A percentile compares a stretch with the other conserved stretches of the same genome.
These are phyloP conservation scores for Amanita muscaria DNA, from an alignment of 768 basidiomycete genomes.

Conservation along the genomic window DNA sequence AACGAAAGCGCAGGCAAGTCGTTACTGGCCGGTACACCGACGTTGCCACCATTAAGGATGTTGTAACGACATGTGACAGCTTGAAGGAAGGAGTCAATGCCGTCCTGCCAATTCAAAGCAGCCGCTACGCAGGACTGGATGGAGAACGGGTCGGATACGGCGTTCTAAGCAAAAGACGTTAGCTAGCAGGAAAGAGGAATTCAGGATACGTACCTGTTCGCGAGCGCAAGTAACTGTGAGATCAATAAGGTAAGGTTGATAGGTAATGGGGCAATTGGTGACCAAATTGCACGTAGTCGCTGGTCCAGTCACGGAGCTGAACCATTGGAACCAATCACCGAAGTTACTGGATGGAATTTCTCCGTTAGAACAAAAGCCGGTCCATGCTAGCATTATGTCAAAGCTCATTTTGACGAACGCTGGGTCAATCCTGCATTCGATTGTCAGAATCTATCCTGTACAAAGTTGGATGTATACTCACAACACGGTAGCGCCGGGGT, in stretches of 20 bases:
- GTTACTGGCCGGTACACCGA: conserved; percentile 6
- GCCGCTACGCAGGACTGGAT: conserved; percentile 7
- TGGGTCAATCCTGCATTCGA: conserved; percentile 6
- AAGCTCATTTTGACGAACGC: conserved; percentile 11
- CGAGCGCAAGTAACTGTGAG: conserved; percentile 7
- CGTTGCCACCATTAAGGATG: conserved; percentile 2
- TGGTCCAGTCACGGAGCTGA: conserved; percentile 8
- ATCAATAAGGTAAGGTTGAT: conserved; percentile 9
- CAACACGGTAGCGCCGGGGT: conserved; percentile 6
- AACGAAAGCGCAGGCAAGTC: conserved; percentile 7
- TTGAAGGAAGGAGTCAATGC: conserved; percentile 11
- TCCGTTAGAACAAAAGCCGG: conserved; percentile 10
- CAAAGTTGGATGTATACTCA: no score
- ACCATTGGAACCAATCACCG: conserved; percentile 13
- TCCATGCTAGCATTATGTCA: conserved; percentile 11
- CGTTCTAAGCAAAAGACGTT: conserved; percentile 4
- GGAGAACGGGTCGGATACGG: conserved; percentile 10
- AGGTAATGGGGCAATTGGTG: conserved; percentile 8
- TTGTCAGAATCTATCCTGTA: no score
- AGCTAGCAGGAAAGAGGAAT: background rate
- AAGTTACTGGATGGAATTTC: conserved; percentile 8
- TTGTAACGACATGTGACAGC: conserved; percentile 11
- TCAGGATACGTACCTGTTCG: background rate
- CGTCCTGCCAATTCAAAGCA: conserved; percentile 9
- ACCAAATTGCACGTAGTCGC: conserved; percentile 7